Conservation (phyloP, 768 basidiomycete species). For the Kwoniella sp. region DNA sequence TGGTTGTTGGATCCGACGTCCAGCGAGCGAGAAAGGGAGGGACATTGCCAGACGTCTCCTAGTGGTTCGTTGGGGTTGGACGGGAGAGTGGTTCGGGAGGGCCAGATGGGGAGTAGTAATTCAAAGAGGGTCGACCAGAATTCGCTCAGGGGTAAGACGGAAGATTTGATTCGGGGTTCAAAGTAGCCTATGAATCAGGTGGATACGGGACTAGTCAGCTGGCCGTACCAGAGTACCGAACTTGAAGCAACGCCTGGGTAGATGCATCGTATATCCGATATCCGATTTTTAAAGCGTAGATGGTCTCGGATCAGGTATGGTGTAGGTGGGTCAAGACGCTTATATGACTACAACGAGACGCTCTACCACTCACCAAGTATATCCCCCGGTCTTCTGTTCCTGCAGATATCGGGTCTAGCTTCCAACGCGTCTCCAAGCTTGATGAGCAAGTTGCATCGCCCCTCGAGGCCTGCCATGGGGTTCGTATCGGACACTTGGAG, state of each 20-base stretch:
- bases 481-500: slow-evolving; percentile 79
- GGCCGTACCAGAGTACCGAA: no score
- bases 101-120: slow-evolving; percentile 87
- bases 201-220: no score
- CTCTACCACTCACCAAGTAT: slow-evolving; percentile 71
- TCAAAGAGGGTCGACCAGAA: slow-evolving; percentile 83
- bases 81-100: slow-evolving; percentile 67
- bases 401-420: slow-evolving; percentile 69
- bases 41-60: slow-evolving; percentile 93
- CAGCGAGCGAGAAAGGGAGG: slow-evolving; percentile 57
- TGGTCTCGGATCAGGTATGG: no score
- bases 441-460: slow-evolving; percentile 74
- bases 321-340: background rate
- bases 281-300: no score
- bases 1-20: slow-evolving; percentile 20
- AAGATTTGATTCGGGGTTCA: slow-evolving; percentile 22
- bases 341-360: no score
- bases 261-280: no score
- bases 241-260: no score
- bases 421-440: slow-evolving; percentile 73
- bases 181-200: slow-evolving; percentile 21
- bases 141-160: slow-evolving; percentile 67
- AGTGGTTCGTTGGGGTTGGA: slow-evolving; percentile 63
- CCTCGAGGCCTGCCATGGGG: slow-evolving; percentile 87
- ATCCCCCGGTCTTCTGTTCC: slow-evolving; percentile 73